Base-by-base conservation (phyloP, 371 early-diverging fungal species). In the Nematocida displodere region DNA sequence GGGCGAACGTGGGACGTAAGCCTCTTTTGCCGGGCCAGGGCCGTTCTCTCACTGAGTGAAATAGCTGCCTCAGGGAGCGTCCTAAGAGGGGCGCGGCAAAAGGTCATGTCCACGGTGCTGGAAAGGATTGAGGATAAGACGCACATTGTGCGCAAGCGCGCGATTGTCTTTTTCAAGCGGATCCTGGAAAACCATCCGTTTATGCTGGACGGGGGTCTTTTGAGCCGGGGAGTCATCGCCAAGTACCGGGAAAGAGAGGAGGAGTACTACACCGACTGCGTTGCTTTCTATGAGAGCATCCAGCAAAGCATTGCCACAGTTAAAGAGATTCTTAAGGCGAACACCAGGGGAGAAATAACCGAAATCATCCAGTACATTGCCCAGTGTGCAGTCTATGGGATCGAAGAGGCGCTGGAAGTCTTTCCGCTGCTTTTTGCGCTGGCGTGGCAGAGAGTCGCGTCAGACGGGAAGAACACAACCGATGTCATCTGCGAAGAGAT, bases 141-240 rank as follows among this genome's bases (percentile, higher is more conserved):
- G 20, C 80, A 80, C 39, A 61, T 79, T 15, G 83, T 83, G 31
- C 67, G 83, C 58, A 83, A 80, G 61, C 80, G 77, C 44, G 67
- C 80, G 13, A 68, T 83, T 29, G 11, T 49, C 0, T 62, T 83
- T 26, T 77, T 80, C 37, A 68, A 56, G 46, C 46, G 67, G 13
- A 28, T 78, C 47, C 47, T 81, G n/a, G 76, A 80, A 29, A 81
- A 53, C 48, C 80, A 82, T 77, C 80, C 81, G 28, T 81, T 82
- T 79, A 66, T 47, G 22, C 36, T 78, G 40, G 76, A 78, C 29
- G 65, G 66, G 34, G 68, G 33, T 15, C 34, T 54, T 24, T 46
- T 68, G 11, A 20, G 26, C 28, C 5, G 8, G 7, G 15, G 44
- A 0, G 4, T 26, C 13, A 17, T 56, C 13, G 4, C 22, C 33